Base-by-base conservation (phyloP, 2,329 filamentous ascomycete genomes). In the Exserohilum turcica region DNA sequence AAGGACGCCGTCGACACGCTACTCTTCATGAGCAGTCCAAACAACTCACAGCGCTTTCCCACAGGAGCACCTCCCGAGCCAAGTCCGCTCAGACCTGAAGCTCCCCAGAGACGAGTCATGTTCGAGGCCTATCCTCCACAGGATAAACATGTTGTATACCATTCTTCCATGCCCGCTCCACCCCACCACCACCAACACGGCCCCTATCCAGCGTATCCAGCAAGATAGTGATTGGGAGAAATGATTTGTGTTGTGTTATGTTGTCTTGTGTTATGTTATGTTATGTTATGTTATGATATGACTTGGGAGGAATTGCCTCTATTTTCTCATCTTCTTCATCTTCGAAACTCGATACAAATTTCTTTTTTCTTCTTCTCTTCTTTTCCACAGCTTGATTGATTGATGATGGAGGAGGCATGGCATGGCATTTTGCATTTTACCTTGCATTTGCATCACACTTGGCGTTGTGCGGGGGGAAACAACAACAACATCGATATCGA, bases 1-100 rank as follows among this genome's bases (percentile, higher is more conserved):
- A 89, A 92, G 66, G 90, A 93, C 65, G 90, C 90, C 5, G 86
- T 93, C 40, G 90, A 92, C 68, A 88, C 89, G 0, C 76, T 94
- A 19, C 78, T 93, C 21, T 92, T 92, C 67, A 89, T 94, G 85
- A 91, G 89, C 66, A 90, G 87, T 57, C 89, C 89, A 0, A 87
- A 87, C 13, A 89, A 90, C 71, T 88, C 87, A 1, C 58, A 65
- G 37, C 62, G 67, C 19, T 56, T 70, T 6, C 58, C 71, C 27
- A 63, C 70, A 6, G 57, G 48, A n/a, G 67, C 54, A 28, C 62
- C 63, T 27, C 59, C 64, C 15, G 63, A 63, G 15, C 71, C 65
- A 13, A 72, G 67, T 49, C 60, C 70, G n/a, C 54, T 73, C 6
- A 58, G 69, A 33, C 54, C 67, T 21, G 69, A 73, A 19, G 61